Percentiles rank a stretch among this genome's conserved stretches.
phyloP scores from a whole-genome alignment of 2,329 filamentous ascomycete species.

The Amauroascus verrucosus region DNA sequence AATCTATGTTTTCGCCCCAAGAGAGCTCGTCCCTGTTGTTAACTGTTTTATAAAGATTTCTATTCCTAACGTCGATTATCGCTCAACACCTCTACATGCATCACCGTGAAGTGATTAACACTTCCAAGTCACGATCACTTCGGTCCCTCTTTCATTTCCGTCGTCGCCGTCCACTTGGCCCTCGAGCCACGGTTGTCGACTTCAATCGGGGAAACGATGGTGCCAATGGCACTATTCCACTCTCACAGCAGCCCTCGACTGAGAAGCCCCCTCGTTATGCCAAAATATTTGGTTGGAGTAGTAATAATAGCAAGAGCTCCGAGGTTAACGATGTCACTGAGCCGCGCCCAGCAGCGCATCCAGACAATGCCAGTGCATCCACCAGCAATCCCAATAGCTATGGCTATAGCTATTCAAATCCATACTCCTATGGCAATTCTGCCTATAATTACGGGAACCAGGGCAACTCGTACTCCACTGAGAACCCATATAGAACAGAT shows the following conservation, averaged over 20 bases:
- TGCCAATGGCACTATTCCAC: constrained; percentile 10
- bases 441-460: neutral
- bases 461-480: neutral
- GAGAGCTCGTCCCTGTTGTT: neutral
- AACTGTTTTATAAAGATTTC: neutral
- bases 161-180: constrained; percentile 1
- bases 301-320: neutral
- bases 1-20: constrained; percentile 14
- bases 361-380: neutral
- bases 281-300: constrained; percentile 4
- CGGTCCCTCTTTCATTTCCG: constrained; percentile 11
- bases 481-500: neutral
- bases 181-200: neutral
- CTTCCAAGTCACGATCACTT: constrained; percentile 41
- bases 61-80: constrained; percentile 13
- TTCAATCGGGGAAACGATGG: constrained; percentile 1
- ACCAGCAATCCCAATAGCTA: neutral
- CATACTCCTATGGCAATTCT: neutral
- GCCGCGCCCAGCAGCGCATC: neutral
- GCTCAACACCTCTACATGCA: constrained; percentile 10
- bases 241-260: neutral
- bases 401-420: neutral
- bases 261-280: constrained; percentile 15
- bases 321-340: neutral
- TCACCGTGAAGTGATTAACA: neutral